Evolutionary conservation across 768 basidiomycete species (phyloP), one percentile per base, ranked within the genome.

Genomic region (Baorangia bicolor): DNA sequence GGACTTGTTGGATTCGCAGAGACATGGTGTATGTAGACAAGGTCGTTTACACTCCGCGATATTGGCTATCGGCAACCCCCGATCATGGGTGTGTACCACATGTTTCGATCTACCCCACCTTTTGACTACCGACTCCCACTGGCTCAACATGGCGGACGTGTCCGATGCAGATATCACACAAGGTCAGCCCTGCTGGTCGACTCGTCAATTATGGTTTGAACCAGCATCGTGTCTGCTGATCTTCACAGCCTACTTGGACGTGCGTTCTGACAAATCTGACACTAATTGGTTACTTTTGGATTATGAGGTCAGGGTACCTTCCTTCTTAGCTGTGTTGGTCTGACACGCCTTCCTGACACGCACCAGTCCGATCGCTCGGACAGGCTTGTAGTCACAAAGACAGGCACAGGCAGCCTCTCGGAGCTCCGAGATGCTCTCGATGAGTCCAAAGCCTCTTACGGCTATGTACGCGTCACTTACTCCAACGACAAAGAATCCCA

Each of bases 271-370:
- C 79, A 94, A 94, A 68, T 79, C 86, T 37, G 89, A 91, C 30
- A 90, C 85, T 31, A 97, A 90, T 70, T 98, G 94, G 94, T 68
- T 95, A 42, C 77, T 98, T 53, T 74, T 97, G 55, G 91, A 96
- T 70, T 98, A 98, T 71, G 87, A 89, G 77, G 87, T 85, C 61
- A 67, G 78, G 28, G 12, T 49, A 12, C 25, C 33, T 38, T 3
- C 53, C 43, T 40, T 31, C 23, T 47, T 54, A 34, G n/a, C 49
- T 35, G 16, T 39, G 55, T 50, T 56, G 21, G 30, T 51, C 56
- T 56, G 46, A 68, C 59, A 63, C 57, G 65, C 61, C 55, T 44
- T 59, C 49, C 51, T 56, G 49, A 56, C 62, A 48, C 57, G 25
- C 45, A 51, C 41, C 63, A 86, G 81, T 80, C 79, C 65, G 89